Base-by-base conservation (phyloP, 2,329 filamentous ascomycete genomes). In the Calonectria hongkongensis region DNA sequence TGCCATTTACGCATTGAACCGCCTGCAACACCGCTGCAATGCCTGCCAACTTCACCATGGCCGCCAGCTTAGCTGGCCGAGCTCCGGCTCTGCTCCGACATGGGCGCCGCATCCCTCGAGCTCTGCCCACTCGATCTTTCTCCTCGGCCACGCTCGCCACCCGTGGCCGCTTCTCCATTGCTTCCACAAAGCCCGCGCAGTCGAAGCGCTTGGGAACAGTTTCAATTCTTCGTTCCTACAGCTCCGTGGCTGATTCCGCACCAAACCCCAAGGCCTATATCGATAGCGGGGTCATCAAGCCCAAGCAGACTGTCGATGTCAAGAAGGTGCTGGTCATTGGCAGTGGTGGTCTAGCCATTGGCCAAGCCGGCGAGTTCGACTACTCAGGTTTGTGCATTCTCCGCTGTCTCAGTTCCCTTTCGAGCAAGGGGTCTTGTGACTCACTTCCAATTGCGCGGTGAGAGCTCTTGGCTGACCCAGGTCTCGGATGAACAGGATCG, bases 281-380 rank as follows among this genome's bases (percentile, higher is more conserved):
- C 79, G 92, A 95, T 83, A 98, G 95, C 86, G 96, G 95, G 79
- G 94, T 92, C 73, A 93, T 98, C 83, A 94, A 95, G 84, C 93
- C 93, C 71, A 90, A 90, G 81, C 90, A 96, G 80, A 87, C 94
- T 68, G 93, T 98, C 64, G 92, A 98, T 83, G 95, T 98, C 76
- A 98, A 98, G 89, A 98, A 98, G 88, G 96, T 98, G 66, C 88
- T 98, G 74, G 96, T 98, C 79, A 98, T 98, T 88, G 96, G 96
- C 72, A 96, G 93, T 87, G 96, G 96, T 87, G 96, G 96, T 85
- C 90, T 98, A 79, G 95, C 95, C 84, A 98, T 98, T 91, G 96
- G 96, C 76, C 96, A 98, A 87, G 96, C 96, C 77, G 96, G 96
- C 87, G 96, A 98, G 88, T 98, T 98, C 81, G 96, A 98, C 87